A percentile compares a stretch with the other conserved stretches of the same genome.
These are phyloP conservation scores for Baudoinia panamericana DNA, from an alignment of 495 filamentous ascomycete genomes.

Conservation along the genomic window DNA sequence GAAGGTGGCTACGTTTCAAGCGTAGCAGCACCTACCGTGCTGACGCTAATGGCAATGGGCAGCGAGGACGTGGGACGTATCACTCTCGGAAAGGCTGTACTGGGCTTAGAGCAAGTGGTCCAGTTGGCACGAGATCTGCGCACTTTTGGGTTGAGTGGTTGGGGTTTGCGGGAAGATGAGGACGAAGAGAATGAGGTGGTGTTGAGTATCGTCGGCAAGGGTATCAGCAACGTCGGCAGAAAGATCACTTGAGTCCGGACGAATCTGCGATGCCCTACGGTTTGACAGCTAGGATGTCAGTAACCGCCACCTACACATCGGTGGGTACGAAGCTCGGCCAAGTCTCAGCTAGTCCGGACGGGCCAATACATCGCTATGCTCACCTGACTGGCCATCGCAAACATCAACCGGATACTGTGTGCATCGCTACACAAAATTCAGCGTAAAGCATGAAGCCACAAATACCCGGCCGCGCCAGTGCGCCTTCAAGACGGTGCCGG, in stretches of 20 bases:
- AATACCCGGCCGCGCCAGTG: too few relatives aligned
- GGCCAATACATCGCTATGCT: too few relatives aligned
- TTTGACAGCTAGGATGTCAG: too few relatives aligned
- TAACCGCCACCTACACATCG: too few relatives aligned
- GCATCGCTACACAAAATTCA: too few relatives aligned
- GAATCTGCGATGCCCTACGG: too few relatives aligned
- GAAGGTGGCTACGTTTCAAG: constrained; percentile 70
- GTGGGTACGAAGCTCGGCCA: too few relatives aligned
- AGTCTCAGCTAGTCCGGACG: too few relatives aligned
- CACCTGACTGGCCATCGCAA: too few relatives aligned
- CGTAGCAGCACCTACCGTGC: constrained; percentile 52
- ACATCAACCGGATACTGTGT: too few relatives aligned
- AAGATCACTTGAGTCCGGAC: constrained; percentile 62
- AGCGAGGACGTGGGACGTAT: constrained; percentile 57
- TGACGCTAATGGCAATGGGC: constrained; percentile 95
- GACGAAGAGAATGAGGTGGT: constrained; percentile 59
- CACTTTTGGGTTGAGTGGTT: constrained; percentile 70
- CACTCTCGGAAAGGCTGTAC: constrained; percentile 56
- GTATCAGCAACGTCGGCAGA: constrained; percentile 88
- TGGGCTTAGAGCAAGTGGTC: constrained; percentile 67
- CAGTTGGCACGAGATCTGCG: constrained; percentile 69
- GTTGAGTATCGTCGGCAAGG: constrained; percentile 81
- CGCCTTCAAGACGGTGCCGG: too few relatives aligned
- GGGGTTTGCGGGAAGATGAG: constrained; percentile 75
- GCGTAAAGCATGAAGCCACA: too few relatives aligned